Base-by-base conservation (phyloP, 495 filamentous ascomycete genomes). In the Penicillium cataractarum region DNA sequence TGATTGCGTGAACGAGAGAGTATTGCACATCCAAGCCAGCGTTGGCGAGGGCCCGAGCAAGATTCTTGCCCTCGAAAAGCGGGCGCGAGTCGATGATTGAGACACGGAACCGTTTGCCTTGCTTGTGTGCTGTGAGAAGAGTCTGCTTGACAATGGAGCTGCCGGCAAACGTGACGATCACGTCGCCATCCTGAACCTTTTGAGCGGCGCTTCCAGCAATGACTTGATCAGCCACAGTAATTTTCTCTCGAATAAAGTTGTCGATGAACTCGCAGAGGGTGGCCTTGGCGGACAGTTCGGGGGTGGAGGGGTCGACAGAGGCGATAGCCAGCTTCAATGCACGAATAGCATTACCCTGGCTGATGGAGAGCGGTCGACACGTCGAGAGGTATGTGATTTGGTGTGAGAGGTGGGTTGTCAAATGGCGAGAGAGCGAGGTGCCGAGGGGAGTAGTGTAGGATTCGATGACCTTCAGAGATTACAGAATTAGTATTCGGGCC, bases 351-450 rank as follows among this genome's bases (percentile, higher is more conserved):
- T 97, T 98, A 58, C 96, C 93, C 87, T 97, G 94, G 44, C 90
- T 90, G 73, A 95, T 92, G 54, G 90, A 93, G 75, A 98, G 90
- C 12, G 95, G 92, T 6, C 95, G 89, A 70, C 92, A 97, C 60
- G 92, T 92, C 46, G 89, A 90, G 31, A 99, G 87, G 70, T 94
- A 97, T 62, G 92, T 92, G 64, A 99, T 97, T 77, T 99, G 95
- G 60, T 93, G 91, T 60, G 92, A 95, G 60, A 99, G 84, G 67
- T 97, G 92, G n/a, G 90, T 89, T 27, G 92, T 93, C 65, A 99
- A 86, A 79, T 99, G 92, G 15, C 95, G 90, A 19, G 92, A 86
- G 37, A 99, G 83, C 4, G 93, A 92, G 60, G 87, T 92, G 17
- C 88, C 87, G 22, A 86, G 77, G 15, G 96, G 95, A 0, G 94